Percentiles rank a stretch among this genome's conserved stretches.
phyloP scores from a whole-genome alignment of 805 yeast species.

The Kurtzmaniella fragi region DNA sequence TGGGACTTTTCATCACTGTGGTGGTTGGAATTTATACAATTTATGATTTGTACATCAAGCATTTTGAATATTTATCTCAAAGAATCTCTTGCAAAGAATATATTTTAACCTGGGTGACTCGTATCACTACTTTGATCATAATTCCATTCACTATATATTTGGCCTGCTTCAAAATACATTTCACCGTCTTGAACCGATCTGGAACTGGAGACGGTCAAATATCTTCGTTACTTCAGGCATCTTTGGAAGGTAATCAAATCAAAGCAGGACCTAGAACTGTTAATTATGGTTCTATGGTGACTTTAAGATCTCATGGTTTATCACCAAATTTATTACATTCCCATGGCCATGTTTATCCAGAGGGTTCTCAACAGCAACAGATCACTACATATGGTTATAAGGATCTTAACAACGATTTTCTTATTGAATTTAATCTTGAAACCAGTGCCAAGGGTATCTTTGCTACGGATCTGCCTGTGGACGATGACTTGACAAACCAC shows the following conservation, averaged over 20 bases:
- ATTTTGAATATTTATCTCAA: constrained; percentile 26
- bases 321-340: constrained; percentile 81
- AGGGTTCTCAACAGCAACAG: constrained; percentile 92
- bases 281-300: constrained; percentile 56
- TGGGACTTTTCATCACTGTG: constrained; percentile 64
- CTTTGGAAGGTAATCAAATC: constrained; percentile 64
- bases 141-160: constrained; percentile 70
- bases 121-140: constrained; percentile 61
- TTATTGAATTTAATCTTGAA: constrained; percentile 56
- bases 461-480: constrained; percentile 24
- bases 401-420: constrained; percentile 83
- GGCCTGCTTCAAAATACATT: constrained; percentile 76
- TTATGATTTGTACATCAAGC: constrained; percentile 46
- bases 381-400: constrained; percentile 88
- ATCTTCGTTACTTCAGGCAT: constrained; percentile 85
- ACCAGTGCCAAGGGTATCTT: constrained; percentile 22
- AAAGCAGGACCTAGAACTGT: constrained; percentile 63
- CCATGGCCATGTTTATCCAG: constrained; percentile 80
- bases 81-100: constrained; percentile 24
- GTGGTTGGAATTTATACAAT: constrained; percentile 57
- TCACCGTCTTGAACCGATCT: constrained; percentile 63
- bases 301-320: constrained; percentile 66
- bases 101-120: constrained; percentile 62
- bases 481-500: constrained; percentile 15
- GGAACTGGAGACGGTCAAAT: constrained; percentile 95